Base-by-base conservation (phyloP, 1,284 basidiomycete species). In the Termitomyces sp. region DNA sequence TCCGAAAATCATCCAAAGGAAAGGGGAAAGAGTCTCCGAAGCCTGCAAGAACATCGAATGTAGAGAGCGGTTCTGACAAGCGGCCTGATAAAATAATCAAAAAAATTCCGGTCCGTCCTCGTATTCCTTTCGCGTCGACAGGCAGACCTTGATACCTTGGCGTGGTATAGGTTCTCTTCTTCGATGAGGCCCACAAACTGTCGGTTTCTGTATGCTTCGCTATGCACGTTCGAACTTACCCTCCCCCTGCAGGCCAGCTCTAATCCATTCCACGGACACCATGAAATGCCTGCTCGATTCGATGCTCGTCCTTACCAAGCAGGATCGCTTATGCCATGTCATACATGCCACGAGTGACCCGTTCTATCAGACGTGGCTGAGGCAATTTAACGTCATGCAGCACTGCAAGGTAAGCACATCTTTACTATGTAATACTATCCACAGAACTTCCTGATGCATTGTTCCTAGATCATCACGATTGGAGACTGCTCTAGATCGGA, bases 111-210 rank as follows among this genome's bases (percentile, higher is more conserved):
- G 86, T 79, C 56, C 41, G 72, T 63, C 8, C 38, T 40, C 5
- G 46, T 28, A 14, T 18, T 42, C 8, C 48, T 45, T 45, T 24
- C 19, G 52, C 7, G 18, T 37, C 9, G 5, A 31, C 13, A 10
- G 14, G 18, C 28, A 31, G 42, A 49, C 14, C 46, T 42, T 34
- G 55, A 47, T 35, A 31, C 35, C 19, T 13, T 18, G 49, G 10
- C 18, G n/a, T 18, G 30, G 33, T 38, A 6, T 54, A 77, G 75
- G 70, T 90, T 6, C 78, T 91, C 53, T 86, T 91, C 64, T 81
- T 92, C 54, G 89, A 91, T 60, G 90, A 91, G 65, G 88, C 88
- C 1, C 88, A 91, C 64, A 88, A 86, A 63, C 68, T 90, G 87
- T 88, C 65, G 50, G 82, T 64, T 24, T 31, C 39, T 21, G 3